Evolutionary conservation across 306 rosid genomes (phyloP).

Genomic region (Albizia julibrissin): DNA sequence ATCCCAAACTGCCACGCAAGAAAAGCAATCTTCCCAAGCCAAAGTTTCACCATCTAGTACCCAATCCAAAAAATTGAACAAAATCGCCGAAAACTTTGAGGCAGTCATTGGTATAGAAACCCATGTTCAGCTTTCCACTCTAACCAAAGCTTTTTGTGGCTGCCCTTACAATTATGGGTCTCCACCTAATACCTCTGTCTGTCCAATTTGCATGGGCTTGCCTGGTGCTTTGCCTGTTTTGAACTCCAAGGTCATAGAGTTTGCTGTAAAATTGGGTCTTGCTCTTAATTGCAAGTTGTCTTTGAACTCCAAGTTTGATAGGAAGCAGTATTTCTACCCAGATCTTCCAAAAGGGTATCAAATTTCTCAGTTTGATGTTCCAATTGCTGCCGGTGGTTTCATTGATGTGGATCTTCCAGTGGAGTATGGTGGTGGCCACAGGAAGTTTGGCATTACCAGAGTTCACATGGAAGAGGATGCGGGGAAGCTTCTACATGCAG

Average conservation of each 20-base stretch:
- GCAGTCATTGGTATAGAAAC: slow-evolving; percentile 87
- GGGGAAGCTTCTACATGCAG: slow-evolving; percentile 88
- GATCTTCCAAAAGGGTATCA: slow-evolving; percentile 98
- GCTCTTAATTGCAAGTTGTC: slow-evolving; percentile 87
- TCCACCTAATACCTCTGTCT: slow-evolving; percentile 66
- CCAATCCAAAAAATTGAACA: slow-evolving; percentile 56
- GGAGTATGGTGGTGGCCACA: slow-evolving; percentile 91
- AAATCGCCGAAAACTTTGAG: slow-evolving; percentile 67
- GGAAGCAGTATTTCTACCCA: slow-evolving; percentile 93
- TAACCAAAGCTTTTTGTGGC: slow-evolving; percentile 84
- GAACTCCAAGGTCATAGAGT: slow-evolving; percentile 74
- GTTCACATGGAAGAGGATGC: slow-evolving; percentile 99
- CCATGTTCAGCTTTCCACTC: slow-evolving; percentile 91
- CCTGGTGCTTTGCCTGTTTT: slow-evolving; percentile 93
- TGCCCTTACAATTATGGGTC: slow-evolving; percentile 87
- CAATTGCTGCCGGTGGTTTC: slow-evolving; percentile 76
- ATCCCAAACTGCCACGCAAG: slow-evolving; percentile 65
- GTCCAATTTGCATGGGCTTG: slow-evolving; percentile 95
- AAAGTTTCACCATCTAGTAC: slow-evolving; percentile 50
- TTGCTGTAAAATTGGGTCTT: slow-evolving; percentile 76
- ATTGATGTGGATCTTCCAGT: slow-evolving; percentile 82
- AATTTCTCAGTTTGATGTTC: slow-evolving; percentile 94
- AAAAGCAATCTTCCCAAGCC: slow-evolving; percentile 46
- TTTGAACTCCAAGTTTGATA: slow-evolving; percentile 85
- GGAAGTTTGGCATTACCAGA: slow-evolving; percentile 89